Base-by-base conservation (phyloP, 441 rosid species). In the Viola pubescens region DNA sequence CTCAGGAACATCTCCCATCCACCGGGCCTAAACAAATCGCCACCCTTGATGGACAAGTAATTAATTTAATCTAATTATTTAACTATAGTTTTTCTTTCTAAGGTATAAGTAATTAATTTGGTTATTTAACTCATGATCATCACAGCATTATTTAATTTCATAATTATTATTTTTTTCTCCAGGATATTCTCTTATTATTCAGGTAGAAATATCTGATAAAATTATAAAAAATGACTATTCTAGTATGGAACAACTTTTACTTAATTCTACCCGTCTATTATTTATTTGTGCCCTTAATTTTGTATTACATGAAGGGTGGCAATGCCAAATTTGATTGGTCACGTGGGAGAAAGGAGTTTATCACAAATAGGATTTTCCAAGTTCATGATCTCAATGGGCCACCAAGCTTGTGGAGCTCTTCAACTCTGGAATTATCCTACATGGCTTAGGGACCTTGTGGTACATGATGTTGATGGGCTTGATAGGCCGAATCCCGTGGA, bases 321-420 rank as follows among this genome's bases (percentile, higher is more conserved):
- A 0, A 65, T 87, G 78, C 53, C 5, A n/a, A 56, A 73, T 38
- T 26, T 84, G 75, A 57, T 77, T 41, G 94, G 96, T 19, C 68
- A 37, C 2, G 60, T 70, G 44, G 96, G 96, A 59, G 82, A 81
- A 62, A 56, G 52, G 62, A 65, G 43, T 34, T 64, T 79, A 37
- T 61, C 85, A 1, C 47, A 60, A 47, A 77, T 84, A 53, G 94
- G 94, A 56, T 78, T 86, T 56, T 68, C 63, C 5, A 67, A 65
- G 47, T 73, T 74, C 61, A 62, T 86, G 65, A 89, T 88, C 0
- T 88, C 96, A 44, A 76, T 86, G 91, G 96, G 94, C 47, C 86
- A 86, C 49, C 94, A 88, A 67, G 81, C 88, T 14, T 50, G 85
- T 60, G 96, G 94, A 0, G 91, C 88, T 1, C 65, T 86, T 13